Conservation (phyloP, 106 monocot species). For the Posidonia australis region DNA sequence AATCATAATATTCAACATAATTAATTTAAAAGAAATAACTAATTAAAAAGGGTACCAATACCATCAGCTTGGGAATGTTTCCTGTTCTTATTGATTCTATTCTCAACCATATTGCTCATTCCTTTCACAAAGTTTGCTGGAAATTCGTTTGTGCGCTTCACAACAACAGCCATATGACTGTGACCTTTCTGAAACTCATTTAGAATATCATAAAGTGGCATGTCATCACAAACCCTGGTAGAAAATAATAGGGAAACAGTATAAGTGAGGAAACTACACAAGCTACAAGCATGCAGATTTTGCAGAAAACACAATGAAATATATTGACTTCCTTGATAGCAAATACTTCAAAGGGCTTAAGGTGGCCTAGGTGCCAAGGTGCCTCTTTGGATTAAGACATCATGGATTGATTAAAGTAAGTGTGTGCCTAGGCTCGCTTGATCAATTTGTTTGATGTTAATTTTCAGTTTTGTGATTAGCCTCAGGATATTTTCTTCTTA, state of each 20-base stretch:
- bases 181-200: slow-evolving; percentile 99
- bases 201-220: slow-evolving; percentile 95
- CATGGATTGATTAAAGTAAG: too few species aligned
- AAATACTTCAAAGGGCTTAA: too few species aligned
- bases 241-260: slow-evolving; percentile 1
- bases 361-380: too few species aligned
- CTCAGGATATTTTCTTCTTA: neutral
- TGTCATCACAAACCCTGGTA: slow-evolving; percentile 64
- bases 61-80: slow-evolving; percentile 17
- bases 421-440: too few species aligned
- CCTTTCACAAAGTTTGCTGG: slow-evolving; percentile 18
- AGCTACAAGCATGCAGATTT: neutral
- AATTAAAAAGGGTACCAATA: slow-evolving; percentile 5
- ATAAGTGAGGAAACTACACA: neutral
- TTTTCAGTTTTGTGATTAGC: too few species aligned
- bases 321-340: too few species aligned
- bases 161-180: slow-evolving; percentile 94
- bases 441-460: too few species aligned
- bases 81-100: slow-evolving; percentile 7
- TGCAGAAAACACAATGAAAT: neutral
- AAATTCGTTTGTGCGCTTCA: slow-evolving; percentile 43
- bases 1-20: slow-evolving; percentile 1
- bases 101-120: slow-evolving; percentile 23
- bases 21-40: neutral
- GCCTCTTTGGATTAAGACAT: too few species aligned